Evolutionary conservation across 352 stramenopile species (phyloP), one percentile per base, ranked within the genome.

Genomic region (Phytophthora sp.): DNA sequence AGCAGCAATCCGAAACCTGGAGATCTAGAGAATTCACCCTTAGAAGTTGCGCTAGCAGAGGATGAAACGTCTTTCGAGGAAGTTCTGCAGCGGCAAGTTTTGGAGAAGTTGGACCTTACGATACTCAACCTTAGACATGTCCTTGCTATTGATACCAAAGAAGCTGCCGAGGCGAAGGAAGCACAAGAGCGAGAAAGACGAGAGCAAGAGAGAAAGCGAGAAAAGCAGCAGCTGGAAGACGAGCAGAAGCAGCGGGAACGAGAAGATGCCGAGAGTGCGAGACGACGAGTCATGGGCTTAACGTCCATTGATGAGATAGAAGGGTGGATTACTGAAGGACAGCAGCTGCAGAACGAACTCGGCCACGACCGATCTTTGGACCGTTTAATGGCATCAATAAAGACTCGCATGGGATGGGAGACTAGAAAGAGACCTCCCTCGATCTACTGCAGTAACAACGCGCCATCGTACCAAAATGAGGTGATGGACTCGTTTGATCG

Each of bases 21-120:
- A n/a, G 27, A 12, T 15, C 27, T 29, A 13, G 33, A 54, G 21
- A 33, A 30, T 20, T 11, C 6, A 44, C 21, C 41, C 1, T 27
- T 18, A 18, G 8, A 66, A 26, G 24, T 5, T 57, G 12, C 7
- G 11, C 56, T 67, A 8, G 12, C 11, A 16, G 38, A 50, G 15
- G 21, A 26, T 23, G 41, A 64, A 42, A 54, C 26, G 7, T 12
- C 23, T 23, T 82, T 81, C 26, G 44, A 71, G n/a, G 65, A 79
- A 13, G 49, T 86, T n/a, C 18, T 90, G 1, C 60, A 86, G 55
- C 60, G 53, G 3, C 58, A 87, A 13, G 76, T 90, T 7, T 39
- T 88, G 11, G 70, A 87, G 47, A 85, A 88, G 16, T 69, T 90
- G 4, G 73, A 88, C n/a, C 59, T 88, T 2, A 84, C 81, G n/a